These are phyloP conservation scores for Macadamia integrifolia DNA, from an alignment of 164 flowering plant species.

Conservation along the genomic window DNA sequence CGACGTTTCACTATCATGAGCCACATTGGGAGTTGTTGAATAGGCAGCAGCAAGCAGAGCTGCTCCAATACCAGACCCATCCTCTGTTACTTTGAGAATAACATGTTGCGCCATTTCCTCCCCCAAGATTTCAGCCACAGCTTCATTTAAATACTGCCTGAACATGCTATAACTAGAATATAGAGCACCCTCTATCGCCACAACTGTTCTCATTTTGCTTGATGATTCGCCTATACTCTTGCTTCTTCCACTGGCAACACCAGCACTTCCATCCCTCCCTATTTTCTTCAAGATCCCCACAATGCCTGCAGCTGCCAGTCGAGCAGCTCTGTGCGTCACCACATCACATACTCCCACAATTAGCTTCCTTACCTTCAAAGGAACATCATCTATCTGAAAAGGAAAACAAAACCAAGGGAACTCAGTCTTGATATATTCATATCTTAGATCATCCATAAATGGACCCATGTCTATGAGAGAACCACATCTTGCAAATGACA, in stretches of 20 bases:
- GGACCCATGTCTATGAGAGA: background rate
- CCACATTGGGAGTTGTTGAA: slow-evolving; percentile 40
- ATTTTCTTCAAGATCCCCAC: slow-evolving; percentile 90
- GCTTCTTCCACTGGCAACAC: slow-evolving; percentile 43
- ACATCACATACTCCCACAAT: slow-evolving; percentile 75
- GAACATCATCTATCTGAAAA: slow-evolving; percentile 54
- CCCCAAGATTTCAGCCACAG: slow-evolving; percentile 66
- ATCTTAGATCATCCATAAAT: background rate
- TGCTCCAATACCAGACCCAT: slow-evolving; percentile 88
- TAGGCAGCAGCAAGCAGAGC: slow-evolving; percentile 81
- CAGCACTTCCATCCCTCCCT: slow-evolving; percentile 85
- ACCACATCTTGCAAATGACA: background rate
- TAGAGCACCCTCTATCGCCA: slow-evolving; percentile 74
- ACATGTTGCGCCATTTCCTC: slow-evolving; percentile 69
- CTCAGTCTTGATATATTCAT: background rate
- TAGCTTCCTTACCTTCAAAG: slow-evolving; percentile 68
- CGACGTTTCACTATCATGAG: slow-evolving; percentile 24
- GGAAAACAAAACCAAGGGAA: background rate
- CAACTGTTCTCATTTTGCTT: slow-evolving; percentile 56
- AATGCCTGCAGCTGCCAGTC: slow-evolving; percentile 93
- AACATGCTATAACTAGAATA: slow-evolving; percentile 58
- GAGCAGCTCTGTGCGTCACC: slow-evolving; percentile 79
- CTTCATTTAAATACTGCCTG: slow-evolving; percentile 76
- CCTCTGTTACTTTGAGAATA: slow-evolving; percentile 55
- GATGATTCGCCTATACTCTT: slow-evolving; percentile 30